Base-by-base conservation (phyloP, 1,139 yeast genomes). In the Saccharomyces hybrid region DNA sequence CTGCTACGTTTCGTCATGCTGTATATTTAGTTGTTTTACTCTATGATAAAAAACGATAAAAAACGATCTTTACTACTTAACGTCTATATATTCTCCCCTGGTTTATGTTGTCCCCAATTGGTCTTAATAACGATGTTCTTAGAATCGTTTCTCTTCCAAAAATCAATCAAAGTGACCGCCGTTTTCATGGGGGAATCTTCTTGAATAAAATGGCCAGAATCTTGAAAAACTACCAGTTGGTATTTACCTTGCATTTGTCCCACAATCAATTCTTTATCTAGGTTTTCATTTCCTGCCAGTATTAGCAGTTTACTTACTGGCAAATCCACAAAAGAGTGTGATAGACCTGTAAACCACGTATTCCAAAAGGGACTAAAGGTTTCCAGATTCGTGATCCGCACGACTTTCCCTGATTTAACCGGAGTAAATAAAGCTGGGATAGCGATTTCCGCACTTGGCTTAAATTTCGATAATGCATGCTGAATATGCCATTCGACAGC, bases 161-260 rank as follows among this genome's bases (percentile, higher is more conserved):
- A 80, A 56, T 80, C 84, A n/a, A 75, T 60, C 25, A 80, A 58
- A n/a, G 83, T 78, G 1, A 78, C 56, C 0, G 90, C 85, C 0
- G 88, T 77, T 59, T 85, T 85, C n/a, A 66, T 70, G 0, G 98
- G 95, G 11, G 80, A 77, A 68, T 93, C 99, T 67, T 93, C 99
- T 51, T 93, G 99, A 16, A 93, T 74, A 63, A 90, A 93, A 71
- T 93, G 99, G 1, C 98, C 97, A 0, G 91, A 76, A 42, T 82
- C 84, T 64, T 81, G 84, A 69, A 90, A 85, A 4, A 90, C 95
- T 14, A 88, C 83, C 49, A 93, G 76, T 69, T 93, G 99, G 68
- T 86, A 93, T 66, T 88, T 89, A 0, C 95, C 95, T 71, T 91
- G 98, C 99, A 93, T 93, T 70, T 95, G 99, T 0, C 97, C 99